These are phyloP conservation scores for Phallus indusiatus DNA, from an alignment of 768 basidiomycete genomes.

Conservation along the genomic window DNA sequence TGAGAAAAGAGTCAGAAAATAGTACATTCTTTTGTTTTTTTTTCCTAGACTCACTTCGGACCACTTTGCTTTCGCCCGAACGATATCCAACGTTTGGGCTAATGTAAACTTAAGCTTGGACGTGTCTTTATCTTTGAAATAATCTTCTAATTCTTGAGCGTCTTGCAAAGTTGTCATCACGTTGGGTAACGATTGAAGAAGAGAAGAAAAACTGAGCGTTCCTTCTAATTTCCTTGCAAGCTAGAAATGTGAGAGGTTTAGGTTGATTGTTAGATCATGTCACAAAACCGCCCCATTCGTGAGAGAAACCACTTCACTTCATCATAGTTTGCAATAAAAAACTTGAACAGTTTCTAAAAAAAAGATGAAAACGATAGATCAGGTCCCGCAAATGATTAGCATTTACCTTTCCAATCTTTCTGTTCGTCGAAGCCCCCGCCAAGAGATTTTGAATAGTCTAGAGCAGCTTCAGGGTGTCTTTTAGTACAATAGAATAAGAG, in stretches of 20 bases:
- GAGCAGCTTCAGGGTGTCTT: slow-evolving; percentile 39
- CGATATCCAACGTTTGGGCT: slow-evolving; percentile 58
- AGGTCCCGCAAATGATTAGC: too few species aligned
- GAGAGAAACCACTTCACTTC: slow-evolving; percentile 56
- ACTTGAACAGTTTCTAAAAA: slow-evolving; percentile 33
- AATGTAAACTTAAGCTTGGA: slow-evolving; percentile 59
- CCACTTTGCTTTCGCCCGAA: slow-evolving; percentile 51
- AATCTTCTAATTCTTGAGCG: slow-evolving; percentile 47
- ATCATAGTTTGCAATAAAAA: slow-evolving; percentile 64
- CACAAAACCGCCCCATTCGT: slow-evolving; percentile 10
- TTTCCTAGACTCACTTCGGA: slow-evolving; percentile 38
- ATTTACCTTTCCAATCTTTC: slow-evolving; percentile 34
- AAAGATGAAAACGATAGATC: slow-evolving; percentile 20
- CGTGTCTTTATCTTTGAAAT: slow-evolving; percentile 71
- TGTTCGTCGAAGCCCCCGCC: slow-evolving; percentile 47
- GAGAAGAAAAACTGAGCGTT: slow-evolving; percentile 45
- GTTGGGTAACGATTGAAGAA: slow-evolving; percentile 41
- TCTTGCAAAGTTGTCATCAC: slow-evolving; percentile 62
- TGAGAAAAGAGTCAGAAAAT: slow-evolving; percentile 15
- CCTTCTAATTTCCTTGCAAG: slow-evolving; percentile 62
- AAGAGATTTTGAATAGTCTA: slow-evolving; percentile 63
- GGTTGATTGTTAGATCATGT: neutral
- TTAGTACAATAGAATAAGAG: slow-evolving; percentile 55
- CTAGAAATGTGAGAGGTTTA: slow-evolving; percentile 24
- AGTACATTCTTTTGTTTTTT: neutral